A percentile compares a stretch with the other conserved stretches of the same genome.
Conservation (phyloP, 768 basidiomycete genomes). For the Mycena rebaudengoi region DNA sequence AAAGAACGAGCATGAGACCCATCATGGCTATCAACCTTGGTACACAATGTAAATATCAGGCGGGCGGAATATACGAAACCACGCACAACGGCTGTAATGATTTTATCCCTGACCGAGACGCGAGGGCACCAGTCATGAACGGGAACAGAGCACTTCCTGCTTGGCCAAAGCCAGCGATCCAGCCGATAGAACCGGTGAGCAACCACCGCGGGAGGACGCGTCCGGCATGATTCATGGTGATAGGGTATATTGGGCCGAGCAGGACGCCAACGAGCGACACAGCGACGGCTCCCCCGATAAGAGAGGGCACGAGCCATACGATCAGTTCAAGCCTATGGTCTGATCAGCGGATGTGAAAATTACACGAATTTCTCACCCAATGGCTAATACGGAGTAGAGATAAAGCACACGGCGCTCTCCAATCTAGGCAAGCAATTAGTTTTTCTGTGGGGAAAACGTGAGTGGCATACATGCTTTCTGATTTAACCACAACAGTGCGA, state of each 20-base stretch:
- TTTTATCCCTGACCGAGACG: constrained; percentile 66
- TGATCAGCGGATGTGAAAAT: neutral
- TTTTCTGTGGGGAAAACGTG: neutral
- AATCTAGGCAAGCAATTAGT: constrained; percentile 40
- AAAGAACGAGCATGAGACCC: constrained; percentile 49
- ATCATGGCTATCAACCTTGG: constrained; percentile 68
- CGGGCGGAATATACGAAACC: neutral
- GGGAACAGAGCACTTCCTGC: constrained; percentile 77
- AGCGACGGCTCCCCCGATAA: constrained; percentile 70
- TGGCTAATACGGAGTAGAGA: constrained; percentile 59
- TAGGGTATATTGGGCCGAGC: constrained; percentile 79
- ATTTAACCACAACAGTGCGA: constrained; percentile 65
- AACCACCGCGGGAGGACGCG: constrained; percentile 76
- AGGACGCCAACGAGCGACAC: constrained; percentile 71
- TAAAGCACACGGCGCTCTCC: constrained; percentile 64
- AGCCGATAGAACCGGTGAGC: constrained; percentile 68
- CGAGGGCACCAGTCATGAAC: constrained; percentile 75
- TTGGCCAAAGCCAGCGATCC: constrained; percentile 75
- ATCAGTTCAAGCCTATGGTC: constrained; percentile 63
- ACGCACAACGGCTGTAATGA: constrained; percentile 70
- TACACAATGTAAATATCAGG: neutral
- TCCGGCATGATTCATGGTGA: constrained; percentile 74
- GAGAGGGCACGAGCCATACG: constrained; percentile 74
- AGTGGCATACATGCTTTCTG: constrained; percentile 44
- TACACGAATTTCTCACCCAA: constrained; percentile 45